These are phyloP conservation scores for Furculomyces boomerangus DNA, from an alignment of 371 early-diverging fungal species.

Conservation along the genomic window DNA sequence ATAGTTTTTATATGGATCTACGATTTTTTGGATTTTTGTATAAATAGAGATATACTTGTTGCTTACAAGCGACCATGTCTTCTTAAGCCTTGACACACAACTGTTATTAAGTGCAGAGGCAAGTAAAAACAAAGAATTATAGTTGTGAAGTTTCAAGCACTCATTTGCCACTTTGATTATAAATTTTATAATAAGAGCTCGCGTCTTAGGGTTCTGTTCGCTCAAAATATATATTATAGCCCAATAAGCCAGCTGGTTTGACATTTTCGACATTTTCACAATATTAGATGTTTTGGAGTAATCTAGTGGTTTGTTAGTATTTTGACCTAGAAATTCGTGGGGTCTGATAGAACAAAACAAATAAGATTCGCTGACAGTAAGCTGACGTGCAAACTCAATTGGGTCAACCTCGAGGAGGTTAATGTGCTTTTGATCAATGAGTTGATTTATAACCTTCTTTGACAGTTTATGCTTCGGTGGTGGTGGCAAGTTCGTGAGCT, in stretches of 20 bases:
- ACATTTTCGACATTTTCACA: constrained; percentile 53
- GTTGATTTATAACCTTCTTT: constrained; percentile 19
- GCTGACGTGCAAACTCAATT: constrained; percentile 80
- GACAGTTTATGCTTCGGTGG: constrained; percentile 53
- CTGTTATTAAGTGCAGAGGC: constrained; percentile 76
- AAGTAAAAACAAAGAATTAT: constrained; percentile 78
- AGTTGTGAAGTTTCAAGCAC: constrained; percentile 70
- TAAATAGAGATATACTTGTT: constrained; percentile 28
- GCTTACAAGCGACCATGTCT: constrained; percentile 57
- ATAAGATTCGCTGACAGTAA: constrained; percentile 75
- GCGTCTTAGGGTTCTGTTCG: constrained; percentile 58
- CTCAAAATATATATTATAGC: constrained; percentile 65
- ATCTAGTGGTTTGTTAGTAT: constrained; percentile 50
- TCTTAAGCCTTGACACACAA: constrained; percentile 70
- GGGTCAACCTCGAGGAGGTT: constrained; percentile 75
- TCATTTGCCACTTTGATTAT: constrained; percentile 74
- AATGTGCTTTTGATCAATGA: constrained; percentile 23
- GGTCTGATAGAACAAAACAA: constrained; percentile 65
- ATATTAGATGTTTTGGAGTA: constrained; percentile 39
- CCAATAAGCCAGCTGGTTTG: constrained; percentile 68
- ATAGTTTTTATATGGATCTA: constrained; percentile 71
- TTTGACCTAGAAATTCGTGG: constrained; percentile 70
- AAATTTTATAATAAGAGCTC: constrained; percentile 55
- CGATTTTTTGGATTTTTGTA: constrained; percentile 40
- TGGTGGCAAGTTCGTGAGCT: constrained; percentile 38